phyloP scores from a whole-genome alignment of 768 basidiomycete species.

The Flagelloscypha sp. region DNA sequence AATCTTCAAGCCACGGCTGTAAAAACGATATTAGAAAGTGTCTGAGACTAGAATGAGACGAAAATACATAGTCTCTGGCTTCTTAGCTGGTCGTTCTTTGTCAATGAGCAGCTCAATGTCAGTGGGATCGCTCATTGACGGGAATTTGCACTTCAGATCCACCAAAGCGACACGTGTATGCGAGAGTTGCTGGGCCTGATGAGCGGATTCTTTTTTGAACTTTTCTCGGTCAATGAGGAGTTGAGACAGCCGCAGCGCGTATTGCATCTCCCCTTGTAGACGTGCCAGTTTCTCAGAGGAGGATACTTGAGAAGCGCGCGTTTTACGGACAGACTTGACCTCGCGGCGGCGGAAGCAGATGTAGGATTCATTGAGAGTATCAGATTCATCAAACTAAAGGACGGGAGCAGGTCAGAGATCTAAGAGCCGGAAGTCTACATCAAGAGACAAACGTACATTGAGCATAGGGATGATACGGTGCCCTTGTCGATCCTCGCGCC shows the following conservation, averaged over 20 bases:
- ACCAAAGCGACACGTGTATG: conserved; percentile 66
- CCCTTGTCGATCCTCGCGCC: conserved; percentile 72
- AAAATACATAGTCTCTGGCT: conserved; percentile 34
- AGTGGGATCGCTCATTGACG: conserved; percentile 47
- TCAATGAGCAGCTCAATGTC: conserved; percentile 72
- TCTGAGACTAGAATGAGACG: too few relatives aligned
- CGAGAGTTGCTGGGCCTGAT: conserved; percentile 62
- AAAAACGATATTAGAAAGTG: conserved; percentile 1
- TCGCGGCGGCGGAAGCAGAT: conserved; percentile 96
- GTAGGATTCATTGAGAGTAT: conserved; percentile 86
- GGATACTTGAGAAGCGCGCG: conserved; percentile 81
- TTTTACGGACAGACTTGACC: conserved; percentile 90
- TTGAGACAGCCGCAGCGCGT: conserved; percentile 65
- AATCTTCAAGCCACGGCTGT: too few relatives aligned
- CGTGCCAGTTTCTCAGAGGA: conserved; percentile 85
- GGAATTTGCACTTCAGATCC: conserved; percentile 74
- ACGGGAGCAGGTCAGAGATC: conserved; percentile 7
- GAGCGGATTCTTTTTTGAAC: conserved; percentile 58
- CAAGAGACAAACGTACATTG: conserved; percentile 52
- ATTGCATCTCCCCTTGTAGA: conserved; percentile 66
- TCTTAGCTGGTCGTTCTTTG: conserved; percentile 60
- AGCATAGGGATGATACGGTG: conserved; percentile 80
- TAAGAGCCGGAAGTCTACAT: neutral
- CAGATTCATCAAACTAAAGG: conserved; percentile 75
- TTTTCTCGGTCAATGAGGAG: conserved; percentile 64